Conservation (phyloP, 805 yeast genomes). For the Starmerella tilneyi region DNA sequence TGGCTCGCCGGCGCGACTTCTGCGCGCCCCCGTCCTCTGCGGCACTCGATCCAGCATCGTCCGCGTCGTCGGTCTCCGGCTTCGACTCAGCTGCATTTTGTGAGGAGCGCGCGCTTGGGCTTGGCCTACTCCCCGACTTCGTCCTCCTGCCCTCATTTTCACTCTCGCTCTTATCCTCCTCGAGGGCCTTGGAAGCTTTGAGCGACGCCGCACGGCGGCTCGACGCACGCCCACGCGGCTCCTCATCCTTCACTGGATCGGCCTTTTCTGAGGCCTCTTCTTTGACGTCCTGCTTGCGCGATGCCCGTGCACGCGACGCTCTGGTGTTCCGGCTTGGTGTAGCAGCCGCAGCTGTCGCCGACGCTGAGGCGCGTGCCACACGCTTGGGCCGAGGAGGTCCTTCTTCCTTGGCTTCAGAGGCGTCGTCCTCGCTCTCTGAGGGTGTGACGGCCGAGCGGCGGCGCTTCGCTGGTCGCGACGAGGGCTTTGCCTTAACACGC, state of each 20-base stretch:
- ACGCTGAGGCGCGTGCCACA: not conserved
- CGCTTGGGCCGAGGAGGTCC: not conserved
- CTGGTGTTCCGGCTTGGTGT: not conserved
- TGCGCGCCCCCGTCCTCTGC: not conserved
- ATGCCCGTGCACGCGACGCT: not conserved
- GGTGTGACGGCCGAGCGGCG: not conserved
- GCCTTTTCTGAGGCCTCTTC: not conserved
- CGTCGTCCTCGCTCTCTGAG: not conserved
- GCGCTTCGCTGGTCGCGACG: not conserved
- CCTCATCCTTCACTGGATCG: not conserved
- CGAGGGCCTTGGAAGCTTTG: conserved; percentile 2
- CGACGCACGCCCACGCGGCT: not conserved
- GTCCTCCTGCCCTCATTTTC: not conserved
- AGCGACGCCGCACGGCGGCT: conserved; percentile 3
- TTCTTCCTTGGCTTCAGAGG: not conserved
- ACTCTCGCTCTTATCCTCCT: not conserved
- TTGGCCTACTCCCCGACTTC: not conserved
- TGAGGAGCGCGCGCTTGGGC: too few relatives aligned
- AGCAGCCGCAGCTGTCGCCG: not conserved
- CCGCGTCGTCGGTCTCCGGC: not conserved
- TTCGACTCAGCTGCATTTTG: too few relatives aligned
- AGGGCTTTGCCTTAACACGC: not conserved
- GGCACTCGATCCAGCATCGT: not conserved
- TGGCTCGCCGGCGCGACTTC: not conserved
- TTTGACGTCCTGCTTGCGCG: not conserved